These are phyloP conservation scores for Desmodesmus armatus DNA, from an alignment of 139 green algal species.

Conservation along the genomic window DNA sequence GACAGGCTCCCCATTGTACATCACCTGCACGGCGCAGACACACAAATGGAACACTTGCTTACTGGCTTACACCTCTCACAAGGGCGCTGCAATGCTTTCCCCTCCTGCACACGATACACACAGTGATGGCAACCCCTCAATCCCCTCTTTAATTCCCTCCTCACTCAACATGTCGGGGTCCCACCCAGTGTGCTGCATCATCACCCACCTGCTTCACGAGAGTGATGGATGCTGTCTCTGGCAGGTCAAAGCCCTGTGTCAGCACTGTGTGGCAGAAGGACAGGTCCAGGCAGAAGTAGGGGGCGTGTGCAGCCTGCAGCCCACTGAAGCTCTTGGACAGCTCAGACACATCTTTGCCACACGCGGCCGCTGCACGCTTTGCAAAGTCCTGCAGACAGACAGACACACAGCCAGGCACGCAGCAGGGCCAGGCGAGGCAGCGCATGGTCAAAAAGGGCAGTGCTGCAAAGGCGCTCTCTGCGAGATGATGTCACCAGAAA, in stretches of 20 bases:
- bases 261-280: slow-evolving; percentile 90
- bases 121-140: not conserved
- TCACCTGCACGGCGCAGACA: slow-evolving; percentile 71
- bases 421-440: not conserved
- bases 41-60: not conserved
- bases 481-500: too few species aligned
- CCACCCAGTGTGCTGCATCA: not conserved
- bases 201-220: slow-evolving; percentile 60
- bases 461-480: too few species aligned
- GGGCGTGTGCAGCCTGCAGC: slow-evolving; percentile 60
- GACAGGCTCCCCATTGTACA: slow-evolving; percentile 88
- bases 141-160: not conserved
- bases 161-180: not conserved
- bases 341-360: slow-evolving; percentile 24
- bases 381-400: slow-evolving; percentile 60
- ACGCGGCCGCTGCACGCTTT: slow-evolving; percentile 50
- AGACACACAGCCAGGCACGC: too few species aligned
- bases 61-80: not conserved
- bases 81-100: not conserved
- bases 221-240: slow-evolving; percentile 38
- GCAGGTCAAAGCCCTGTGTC: slow-evolving; percentile 85
- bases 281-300: slow-evolving; percentile 96
- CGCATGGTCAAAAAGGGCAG: too few species aligned
- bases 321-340: not conserved
- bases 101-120: not conserved